phyloP scores from a whole-genome alignment of 2,329 filamentous ascomycete species.

The Diplocarpon rosae region DNA sequence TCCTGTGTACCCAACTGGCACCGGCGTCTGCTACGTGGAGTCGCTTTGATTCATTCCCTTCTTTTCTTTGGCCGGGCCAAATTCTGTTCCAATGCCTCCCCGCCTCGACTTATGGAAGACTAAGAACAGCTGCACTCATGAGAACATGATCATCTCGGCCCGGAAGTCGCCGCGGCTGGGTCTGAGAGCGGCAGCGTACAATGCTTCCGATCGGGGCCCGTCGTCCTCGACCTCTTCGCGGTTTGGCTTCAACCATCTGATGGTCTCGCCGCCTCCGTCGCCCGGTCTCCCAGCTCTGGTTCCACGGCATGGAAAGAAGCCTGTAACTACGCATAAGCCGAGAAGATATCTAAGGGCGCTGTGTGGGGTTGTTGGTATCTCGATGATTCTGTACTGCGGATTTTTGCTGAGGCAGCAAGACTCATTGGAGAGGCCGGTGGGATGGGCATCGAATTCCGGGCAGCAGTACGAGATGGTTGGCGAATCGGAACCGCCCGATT shows the following conservation, averaged over 20 bases:
- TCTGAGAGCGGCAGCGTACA: slow-evolving; percentile 47
- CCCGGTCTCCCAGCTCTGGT: slow-evolving; percentile 59
- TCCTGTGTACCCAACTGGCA: too few relatives aligned
- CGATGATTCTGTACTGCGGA: slow-evolving; percentile 41
- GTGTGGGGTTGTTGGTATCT: slow-evolving; percentile 40
- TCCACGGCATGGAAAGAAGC: slow-evolving; percentile 50
- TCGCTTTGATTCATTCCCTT: slow-evolving; percentile 9
- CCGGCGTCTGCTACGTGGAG: too few relatives aligned
- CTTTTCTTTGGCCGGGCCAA: slow-evolving; percentile 24
- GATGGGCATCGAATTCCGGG: slow-evolving; percentile 31
- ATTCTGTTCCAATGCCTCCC: slow-evolving; percentile 20
- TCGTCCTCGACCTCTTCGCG: slow-evolving; percentile 50
- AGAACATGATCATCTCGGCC: slow-evolving; percentile 29
- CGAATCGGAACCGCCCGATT: slow-evolving; percentile 54
- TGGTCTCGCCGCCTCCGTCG: slow-evolving; percentile 59
- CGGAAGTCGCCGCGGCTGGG: slow-evolving; percentile 40
- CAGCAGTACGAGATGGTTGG: slow-evolving; percentile 56
- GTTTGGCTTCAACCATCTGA: slow-evolving; percentile 56
- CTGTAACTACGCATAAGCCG: slow-evolving; percentile 31
- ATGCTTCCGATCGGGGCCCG: slow-evolving; percentile 39
- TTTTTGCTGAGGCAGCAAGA: slow-evolving; percentile 25
- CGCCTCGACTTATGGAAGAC: slow-evolving; percentile 17
- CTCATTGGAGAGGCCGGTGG: slow-evolving; percentile 17
- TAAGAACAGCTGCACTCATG: slow-evolving; percentile 29
- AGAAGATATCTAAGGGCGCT: slow-evolving; percentile 27